Conservation (phyloP, 306 rosid species). For the Oxytropis ochrocephala region DNA sequence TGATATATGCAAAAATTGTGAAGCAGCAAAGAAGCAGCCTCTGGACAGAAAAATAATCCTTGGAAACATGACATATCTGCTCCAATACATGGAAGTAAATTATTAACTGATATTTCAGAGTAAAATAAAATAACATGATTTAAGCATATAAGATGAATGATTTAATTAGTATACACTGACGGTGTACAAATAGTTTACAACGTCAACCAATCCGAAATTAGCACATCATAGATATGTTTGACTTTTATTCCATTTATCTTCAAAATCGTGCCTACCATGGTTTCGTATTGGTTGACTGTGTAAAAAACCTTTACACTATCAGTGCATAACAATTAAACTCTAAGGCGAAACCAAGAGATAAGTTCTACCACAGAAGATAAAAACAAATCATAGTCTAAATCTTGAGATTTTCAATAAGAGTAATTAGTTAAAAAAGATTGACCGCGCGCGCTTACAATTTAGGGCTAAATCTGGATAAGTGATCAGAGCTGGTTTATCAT, state of each 20-base stretch:
- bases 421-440: background rate
- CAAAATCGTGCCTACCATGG: too few relatives aligned
- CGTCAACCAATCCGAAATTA: too few relatives aligned
- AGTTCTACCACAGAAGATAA: background rate
- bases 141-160: background rate
- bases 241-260: too few relatives aligned
- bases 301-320: too few relatives aligned
- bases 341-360: background rate
- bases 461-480: constrained; percentile 94
- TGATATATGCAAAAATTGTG: constrained; percentile 96
- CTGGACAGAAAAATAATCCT: constrained; percentile 91
- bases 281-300: too few relatives aligned
- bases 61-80: constrained; percentile 96
- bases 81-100: constrained; percentile 16
- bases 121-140: background rate
- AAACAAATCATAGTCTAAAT: background rate
- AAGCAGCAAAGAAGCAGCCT: constrained; percentile 90
- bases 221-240: too few relatives aligned
- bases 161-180: too few relatives aligned
- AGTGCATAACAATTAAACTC: too few relatives aligned
- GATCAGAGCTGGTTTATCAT: constrained; percentile 78
- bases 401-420: background rate
- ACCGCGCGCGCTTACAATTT: constrained; percentile 59
- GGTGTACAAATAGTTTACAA: too few relatives aligned
- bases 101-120: background rate